A percentile compares a stretch with the other conserved stretches of the same genome.
phyloP scores from a whole-genome alignment of 2,329 filamentous ascomycete species.

The Calonectria pseudoturangicola region DNA sequence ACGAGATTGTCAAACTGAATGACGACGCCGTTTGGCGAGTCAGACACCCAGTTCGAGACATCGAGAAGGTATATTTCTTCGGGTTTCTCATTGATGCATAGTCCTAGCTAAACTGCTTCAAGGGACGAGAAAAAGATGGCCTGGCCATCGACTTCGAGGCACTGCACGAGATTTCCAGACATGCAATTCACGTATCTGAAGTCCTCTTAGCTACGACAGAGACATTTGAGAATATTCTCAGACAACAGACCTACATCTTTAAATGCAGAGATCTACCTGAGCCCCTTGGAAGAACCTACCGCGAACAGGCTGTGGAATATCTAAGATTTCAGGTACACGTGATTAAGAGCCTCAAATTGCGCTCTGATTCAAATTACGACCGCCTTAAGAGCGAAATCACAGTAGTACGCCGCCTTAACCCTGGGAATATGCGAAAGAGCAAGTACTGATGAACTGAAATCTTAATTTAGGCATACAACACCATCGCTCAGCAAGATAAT shows the following conservation, averaged over 20 bases:
- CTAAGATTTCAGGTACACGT: slow-evolving; percentile 28
- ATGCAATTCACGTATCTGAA: slow-evolving; percentile 31
- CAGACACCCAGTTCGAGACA: slow-evolving; percentile 19
- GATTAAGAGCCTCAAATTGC: slow-evolving; percentile 26
- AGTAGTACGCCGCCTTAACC: slow-evolving; percentile 8
- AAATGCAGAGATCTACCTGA: neutral
- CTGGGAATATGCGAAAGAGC: no score
- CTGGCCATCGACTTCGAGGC: slow-evolving; percentile 10
- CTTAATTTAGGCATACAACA: slow-evolving; percentile 29
- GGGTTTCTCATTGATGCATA: neutral
- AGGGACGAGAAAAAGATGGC: slow-evolving; percentile 14
- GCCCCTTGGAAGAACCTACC: neutral
- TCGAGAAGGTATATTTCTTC: slow-evolving; percentile 4
- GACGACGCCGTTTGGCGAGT: slow-evolving; percentile 21
- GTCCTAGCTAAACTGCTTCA: neutral
- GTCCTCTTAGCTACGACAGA: slow-evolving; percentile 13
- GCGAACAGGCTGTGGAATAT: slow-evolving; percentile 19
- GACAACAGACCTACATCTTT: neutral
- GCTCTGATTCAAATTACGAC: slow-evolving; percentile 29
- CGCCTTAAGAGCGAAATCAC: slow-evolving; percentile 28
- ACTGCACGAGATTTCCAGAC: slow-evolving; percentile 27
- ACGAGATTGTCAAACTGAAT: slow-evolving; percentile 22
- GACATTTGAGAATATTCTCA: slow-evolving; percentile 10
- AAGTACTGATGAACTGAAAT: neutral
- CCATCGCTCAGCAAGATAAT: slow-evolving; percentile 31